A percentile compares a stretch with the other conserved stretches of the same genome.
Conservation (phyloP, 805 yeast species). For the Pichia scutulata region DNA sequence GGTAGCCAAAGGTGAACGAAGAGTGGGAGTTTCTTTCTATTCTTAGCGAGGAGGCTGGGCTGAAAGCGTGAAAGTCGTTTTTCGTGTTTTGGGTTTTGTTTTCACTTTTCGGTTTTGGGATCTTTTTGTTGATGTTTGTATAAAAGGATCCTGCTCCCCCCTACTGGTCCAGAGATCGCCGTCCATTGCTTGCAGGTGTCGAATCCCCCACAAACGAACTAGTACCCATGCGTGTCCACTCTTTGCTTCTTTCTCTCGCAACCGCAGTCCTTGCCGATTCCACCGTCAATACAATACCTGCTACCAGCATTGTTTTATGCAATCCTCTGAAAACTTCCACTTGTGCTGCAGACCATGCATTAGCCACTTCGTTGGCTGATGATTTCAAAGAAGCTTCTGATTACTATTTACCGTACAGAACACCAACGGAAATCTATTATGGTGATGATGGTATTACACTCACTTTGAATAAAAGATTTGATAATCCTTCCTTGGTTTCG, state of each 20-base stretch:
- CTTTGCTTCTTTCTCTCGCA: neutral
- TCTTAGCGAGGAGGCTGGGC: neutral
- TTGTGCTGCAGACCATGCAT: conserved; percentile 45
- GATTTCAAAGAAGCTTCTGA: conserved; percentile 43
- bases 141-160: neutral
- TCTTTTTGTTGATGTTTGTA: neutral
- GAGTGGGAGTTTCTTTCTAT: neutral
- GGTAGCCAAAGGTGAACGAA: no score
- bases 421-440: conserved; percentile 39
- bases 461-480: conserved; percentile 53
- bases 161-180: no score
- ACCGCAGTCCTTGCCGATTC: neutral
- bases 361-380: conserved; percentile 46
- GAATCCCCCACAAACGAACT: no score
- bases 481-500: conserved; percentile 73
- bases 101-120: no score
- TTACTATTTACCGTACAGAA: conserved; percentile 35
- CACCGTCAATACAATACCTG: conserved; percentile 9
- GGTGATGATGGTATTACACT: conserved; percentile 53
- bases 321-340: conserved; percentile 26
- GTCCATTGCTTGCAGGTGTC: no score
- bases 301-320: conserved; percentile 20
- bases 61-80: neutral
- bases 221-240: neutral
- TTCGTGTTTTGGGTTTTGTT: neutral